A percentile compares a stretch with the other conserved stretches of the same genome.
These are phyloP conservation scores for Pichia scutulata DNA, from an alignment of 805 yeast genomes.

Conservation along the genomic window DNA sequence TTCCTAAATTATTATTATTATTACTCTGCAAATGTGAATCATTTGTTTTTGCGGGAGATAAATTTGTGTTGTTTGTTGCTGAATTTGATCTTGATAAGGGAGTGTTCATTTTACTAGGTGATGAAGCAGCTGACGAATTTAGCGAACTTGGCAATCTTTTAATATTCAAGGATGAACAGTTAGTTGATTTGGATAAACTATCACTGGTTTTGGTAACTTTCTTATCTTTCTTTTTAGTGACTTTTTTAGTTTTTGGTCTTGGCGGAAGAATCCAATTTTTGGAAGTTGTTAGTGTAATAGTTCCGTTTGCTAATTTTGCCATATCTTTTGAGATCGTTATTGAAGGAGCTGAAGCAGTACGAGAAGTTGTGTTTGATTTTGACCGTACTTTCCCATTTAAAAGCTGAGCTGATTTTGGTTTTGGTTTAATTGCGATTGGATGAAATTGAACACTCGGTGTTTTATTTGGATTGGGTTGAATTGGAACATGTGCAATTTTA, in stretches of 20 bases:
- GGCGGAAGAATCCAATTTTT: conserved; percentile 51
- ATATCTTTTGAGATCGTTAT: not conserved
- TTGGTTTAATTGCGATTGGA: conserved; percentile 27
- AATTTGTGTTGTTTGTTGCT: not conserved
- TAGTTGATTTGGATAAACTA: not conserved
- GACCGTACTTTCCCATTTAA: conserved; percentile 5
- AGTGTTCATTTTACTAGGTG: not conserved
- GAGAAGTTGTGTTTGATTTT: conserved; percentile 2
- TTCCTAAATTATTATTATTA: not conserved
- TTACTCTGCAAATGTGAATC: not conserved
- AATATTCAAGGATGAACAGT: not conserved
- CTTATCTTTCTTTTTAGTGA: conserved; percentile 6
- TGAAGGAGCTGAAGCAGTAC: not conserved
- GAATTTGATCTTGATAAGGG: not conserved
- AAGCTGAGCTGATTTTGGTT: conserved; percentile 15
- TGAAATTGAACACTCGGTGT: conserved; percentile 14
- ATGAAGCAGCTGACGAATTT: not conserved
- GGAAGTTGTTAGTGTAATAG: conserved; percentile 11
- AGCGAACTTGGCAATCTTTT: not conserved
- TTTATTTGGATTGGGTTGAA: conserved; percentile 6
- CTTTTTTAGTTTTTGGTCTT: conserved; percentile 34
- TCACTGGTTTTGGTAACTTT: conserved; percentile 1
- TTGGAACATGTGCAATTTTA: not conserved
- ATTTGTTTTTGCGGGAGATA: not conserved
- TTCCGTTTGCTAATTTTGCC: not conserved